phyloP scores from a whole-genome alignment of 2,329 filamentous ascomycete species.

The Dactylellina sp. region DNA sequence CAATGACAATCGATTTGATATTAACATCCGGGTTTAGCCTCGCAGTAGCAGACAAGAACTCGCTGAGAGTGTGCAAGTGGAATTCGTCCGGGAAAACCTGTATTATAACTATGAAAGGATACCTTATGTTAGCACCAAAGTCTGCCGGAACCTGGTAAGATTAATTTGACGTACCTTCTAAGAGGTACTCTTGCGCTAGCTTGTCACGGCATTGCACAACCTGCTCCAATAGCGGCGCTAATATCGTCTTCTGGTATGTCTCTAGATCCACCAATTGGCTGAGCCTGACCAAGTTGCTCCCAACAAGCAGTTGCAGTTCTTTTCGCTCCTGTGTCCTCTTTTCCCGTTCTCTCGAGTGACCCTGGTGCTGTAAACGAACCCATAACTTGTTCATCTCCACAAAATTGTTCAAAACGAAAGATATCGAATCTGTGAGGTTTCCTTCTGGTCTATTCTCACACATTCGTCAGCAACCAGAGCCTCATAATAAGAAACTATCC shows the following conservation, averaged over 20 bases:
- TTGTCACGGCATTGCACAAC: constrained; percentile 98
- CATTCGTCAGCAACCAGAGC: not conserved
- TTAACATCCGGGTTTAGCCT: constrained; percentile 96
- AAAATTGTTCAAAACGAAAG: constrained; percentile 97
- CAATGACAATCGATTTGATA: constrained; percentile 97
- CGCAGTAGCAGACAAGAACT: constrained; percentile 92
- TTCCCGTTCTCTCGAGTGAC: constrained; percentile 93
- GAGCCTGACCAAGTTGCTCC: constrained; percentile 92
- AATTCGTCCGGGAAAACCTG: constrained; percentile 99
- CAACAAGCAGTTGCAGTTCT: constrained; percentile 93
- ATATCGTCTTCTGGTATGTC: constrained; percentile 88
- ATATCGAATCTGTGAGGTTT: constrained; percentile 96
- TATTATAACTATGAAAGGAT: constrained; percentile 78
- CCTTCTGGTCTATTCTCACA: constrained; percentile 77
- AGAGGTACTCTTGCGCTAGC: constrained; percentile 92
- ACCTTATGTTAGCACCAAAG: constrained; percentile 15
- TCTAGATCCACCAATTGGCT: constrained; percentile 96
- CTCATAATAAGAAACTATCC: not conserved
- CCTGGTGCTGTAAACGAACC: constrained; percentile 97
- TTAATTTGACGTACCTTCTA: constrained; percentile 73
- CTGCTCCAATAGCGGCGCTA: constrained; percentile 90
- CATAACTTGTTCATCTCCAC: constrained; percentile 99
- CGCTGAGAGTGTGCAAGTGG: constrained; percentile 94
- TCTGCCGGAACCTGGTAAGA: too few species aligned
- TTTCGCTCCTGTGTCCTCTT: constrained; percentile 93